Base-by-base conservation (phyloP, 352 stramenopile genomes). In the Phytopythium oedochilum region DNA sequence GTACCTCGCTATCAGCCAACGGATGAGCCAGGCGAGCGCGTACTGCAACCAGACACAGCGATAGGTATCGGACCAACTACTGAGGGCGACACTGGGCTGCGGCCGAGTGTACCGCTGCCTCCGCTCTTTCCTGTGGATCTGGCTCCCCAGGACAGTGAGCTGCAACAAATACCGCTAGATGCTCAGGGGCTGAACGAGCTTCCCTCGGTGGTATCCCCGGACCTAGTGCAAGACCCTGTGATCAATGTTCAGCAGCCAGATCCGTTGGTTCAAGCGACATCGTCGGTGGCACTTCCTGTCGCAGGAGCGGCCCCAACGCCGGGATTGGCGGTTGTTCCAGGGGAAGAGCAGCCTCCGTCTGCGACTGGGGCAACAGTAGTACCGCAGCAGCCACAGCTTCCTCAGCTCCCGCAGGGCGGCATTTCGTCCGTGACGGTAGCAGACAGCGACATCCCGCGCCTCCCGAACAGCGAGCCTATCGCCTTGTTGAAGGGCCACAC, bases 401-500 rank as follows among this genome's bases (percentile, higher is more conserved):
- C 78, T n/a, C 73, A 86, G 47, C 61, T 85, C 5, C 75, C 68
- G 8, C 65, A 85, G 47, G 79, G 65, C 29, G 61, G 66, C 10
- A 43, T 83, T 22, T 66, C 72, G 7, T 63, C 68, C 15, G 53
- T 71, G n/a, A 68, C 69, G 22, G 56, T 88, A 14, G 75, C 62
- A 10, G 77, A 86, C 32, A 70, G 73, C 12, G 72, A 71, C 35
- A 61, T 85, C 20, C 75, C 70, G 2, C 55, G 53, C 12, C 47
- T 75, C 22, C 64, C 64, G 15, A 78, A 66, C 31, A 77, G 78
- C 29, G 76, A 88, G 23, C 75, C 78, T 7, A 73, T 86, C 44
- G 74, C 74, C 11, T 58, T 79, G 22, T 57, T 98, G 29, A 79
- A 86, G 53, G 94, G 89, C 3, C 94, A 98, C 70, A 83, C 94